phyloP scores from a whole-genome alignment of 805 yeast genomes.

The Starmerella floricola region DNA sequence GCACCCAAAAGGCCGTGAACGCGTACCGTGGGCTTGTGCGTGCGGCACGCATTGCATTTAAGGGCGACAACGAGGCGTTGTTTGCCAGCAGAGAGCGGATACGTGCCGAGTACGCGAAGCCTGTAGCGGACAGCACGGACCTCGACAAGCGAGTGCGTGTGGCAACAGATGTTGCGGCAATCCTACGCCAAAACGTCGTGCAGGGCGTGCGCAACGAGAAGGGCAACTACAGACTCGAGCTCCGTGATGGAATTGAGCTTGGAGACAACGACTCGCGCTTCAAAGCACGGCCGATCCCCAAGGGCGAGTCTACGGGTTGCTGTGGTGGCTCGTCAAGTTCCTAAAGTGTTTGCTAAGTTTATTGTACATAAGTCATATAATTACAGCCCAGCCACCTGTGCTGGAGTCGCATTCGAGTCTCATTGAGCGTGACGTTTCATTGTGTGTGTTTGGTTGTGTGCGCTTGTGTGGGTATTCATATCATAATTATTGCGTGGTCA shows the following conservation, averaged over 20 bases:
- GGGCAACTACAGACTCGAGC: constrained; percentile 38
- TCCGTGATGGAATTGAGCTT: constrained; percentile 72
- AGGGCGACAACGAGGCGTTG: constrained; percentile 16
- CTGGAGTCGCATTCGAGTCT: too few relatives aligned
- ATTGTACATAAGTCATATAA: background rate
- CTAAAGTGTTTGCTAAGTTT: background rate
- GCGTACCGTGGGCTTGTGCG: constrained; percentile 21
- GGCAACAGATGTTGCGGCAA: constrained; percentile 57
- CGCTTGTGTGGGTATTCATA: too few relatives aligned
- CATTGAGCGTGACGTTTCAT: too few relatives aligned
- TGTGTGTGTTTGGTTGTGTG: too few relatives aligned
- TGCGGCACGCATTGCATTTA: constrained; percentile 21
- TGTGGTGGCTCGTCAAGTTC: constrained; percentile 14
- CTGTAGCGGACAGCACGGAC: constrained; percentile 22
- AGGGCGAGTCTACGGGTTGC: constrained; percentile 12
- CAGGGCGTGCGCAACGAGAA: constrained; percentile 46
- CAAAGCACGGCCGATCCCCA: constrained; percentile 1
- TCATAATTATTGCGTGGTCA: background rate
- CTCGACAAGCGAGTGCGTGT: constrained; percentile 41
- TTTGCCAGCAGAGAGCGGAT: constrained; percentile 18
- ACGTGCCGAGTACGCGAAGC: constrained; percentile 15
- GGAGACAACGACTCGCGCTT: constrained; percentile 63
- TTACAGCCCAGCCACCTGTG: too few relatives aligned
- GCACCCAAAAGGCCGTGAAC: constrained; percentile 8
- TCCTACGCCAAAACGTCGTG: constrained; percentile 66